Base-by-base conservation (phyloP, 148 eudicot genomes). In the Limonium bicolor region DNA sequence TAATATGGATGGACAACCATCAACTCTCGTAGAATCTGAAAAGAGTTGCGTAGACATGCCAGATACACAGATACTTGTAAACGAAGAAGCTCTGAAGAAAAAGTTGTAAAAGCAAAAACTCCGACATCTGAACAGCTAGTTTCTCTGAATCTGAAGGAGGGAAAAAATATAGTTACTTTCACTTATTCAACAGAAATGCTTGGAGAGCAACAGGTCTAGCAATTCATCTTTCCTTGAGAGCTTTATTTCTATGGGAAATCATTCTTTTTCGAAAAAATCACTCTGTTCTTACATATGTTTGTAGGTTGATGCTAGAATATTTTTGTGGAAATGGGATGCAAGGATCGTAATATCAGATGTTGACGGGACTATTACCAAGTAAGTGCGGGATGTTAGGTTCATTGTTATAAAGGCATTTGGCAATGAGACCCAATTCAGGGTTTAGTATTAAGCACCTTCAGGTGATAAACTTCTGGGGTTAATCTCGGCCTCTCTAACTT, bases 291-390 rank as follows among this genome's bases (percentile, higher is more conserved):
- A 44, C 40, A n/a, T n/a, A n/a, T 36, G 2, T 54, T 46, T 11
- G 28, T 73, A 87, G 96, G 95, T 90, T 30, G 99, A 81, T 56
- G 94, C 95, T 35, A 71, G 78, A 59, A 85, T 90, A 42, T 90
- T 59, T 55, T 72, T 90, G 67, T 90, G 99, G 99, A 78, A 74
- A 61, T 81, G 88, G 94, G 79, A 84, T 62, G 56, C 80, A 18
- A 70, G 76, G 36, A 60, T 90, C 50, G 99, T 90, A 57, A 78
- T 90, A 23, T 85, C 99, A 37, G 99, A 90, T 65, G 99, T 90
- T 50, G 99, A 90, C 66, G 99, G 99, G 49, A 90, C 99, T 58
- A 90, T 90, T 54, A 90, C 99, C 1, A 77, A 87, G 99, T 90
- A 72, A 50, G 83, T 7, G n/a, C n/a, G n/a, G n/a, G n/a, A n/a